phyloP scores from a whole-genome alignment of 257 asterid species.

The Catharanthus roseus region DNA sequence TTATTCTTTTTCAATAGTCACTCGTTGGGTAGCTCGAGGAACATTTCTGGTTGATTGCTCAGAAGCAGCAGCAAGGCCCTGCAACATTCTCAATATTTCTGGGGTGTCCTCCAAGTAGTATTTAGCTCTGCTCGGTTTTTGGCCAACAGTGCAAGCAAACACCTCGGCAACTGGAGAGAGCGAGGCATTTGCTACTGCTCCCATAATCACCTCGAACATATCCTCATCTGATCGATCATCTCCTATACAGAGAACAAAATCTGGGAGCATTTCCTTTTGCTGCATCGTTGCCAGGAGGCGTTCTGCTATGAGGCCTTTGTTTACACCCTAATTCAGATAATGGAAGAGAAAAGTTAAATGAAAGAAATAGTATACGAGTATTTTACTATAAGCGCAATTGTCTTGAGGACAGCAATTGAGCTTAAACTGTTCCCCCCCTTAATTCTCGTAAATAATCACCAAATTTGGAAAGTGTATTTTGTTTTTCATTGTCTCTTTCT shows the following conservation, averaged over 20 bases:
- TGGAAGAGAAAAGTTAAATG: background rate
- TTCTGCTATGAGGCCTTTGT: slow-evolving; percentile 68
- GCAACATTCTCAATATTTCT: slow-evolving; percentile 75
- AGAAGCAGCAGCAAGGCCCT: slow-evolving; percentile 67
- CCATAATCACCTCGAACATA: slow-evolving; percentile 80
- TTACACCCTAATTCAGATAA: slow-evolving; percentile 48
- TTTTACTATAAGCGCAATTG: too few species aligned
- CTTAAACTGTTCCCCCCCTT: background rate
- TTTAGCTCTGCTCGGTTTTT: slow-evolving; percentile 76
- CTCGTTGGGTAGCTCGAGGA: slow-evolving; percentile 26
- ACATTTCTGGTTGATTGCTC: slow-evolving; percentile 37
- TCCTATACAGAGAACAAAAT: slow-evolving; percentile 77
- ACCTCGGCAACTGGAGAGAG: slow-evolving; percentile 78
- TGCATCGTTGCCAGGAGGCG: slow-evolving; percentile 51
- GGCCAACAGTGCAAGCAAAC: slow-evolving; percentile 79
- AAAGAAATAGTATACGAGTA: background rate
- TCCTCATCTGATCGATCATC: slow-evolving; percentile 86
- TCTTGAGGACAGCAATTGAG: background rate
- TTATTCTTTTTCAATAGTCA: slow-evolving; percentile 28
- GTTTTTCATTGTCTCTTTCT: too few species aligned
- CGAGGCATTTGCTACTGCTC: slow-evolving; percentile 46
- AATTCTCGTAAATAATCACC: background rate
- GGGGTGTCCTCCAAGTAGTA: slow-evolving; percentile 64
- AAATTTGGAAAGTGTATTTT: too few species aligned
- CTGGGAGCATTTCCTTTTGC: slow-evolving; percentile 51